Conservation (phyloP, 495 filamentous ascomycete genomes). For the Penicillium parvum region DNA sequence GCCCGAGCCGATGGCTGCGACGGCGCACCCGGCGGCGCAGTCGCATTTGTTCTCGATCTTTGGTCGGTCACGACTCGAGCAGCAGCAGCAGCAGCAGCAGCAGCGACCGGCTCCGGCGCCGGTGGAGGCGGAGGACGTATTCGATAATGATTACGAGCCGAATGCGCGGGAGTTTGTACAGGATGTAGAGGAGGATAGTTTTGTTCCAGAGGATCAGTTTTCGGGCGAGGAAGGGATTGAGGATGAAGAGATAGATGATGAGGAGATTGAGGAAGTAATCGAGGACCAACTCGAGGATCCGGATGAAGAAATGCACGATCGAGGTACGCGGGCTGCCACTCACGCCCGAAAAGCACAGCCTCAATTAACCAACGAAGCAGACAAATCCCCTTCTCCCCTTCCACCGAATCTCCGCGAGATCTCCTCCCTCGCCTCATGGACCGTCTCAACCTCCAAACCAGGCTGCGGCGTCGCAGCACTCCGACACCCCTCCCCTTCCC, state of each 20-base stretch:
- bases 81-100: too few species aligned
- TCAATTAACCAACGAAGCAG: slow-evolving; percentile 12
- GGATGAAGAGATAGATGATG: slow-evolving; percentile 29
- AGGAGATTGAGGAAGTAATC: slow-evolving; percentile 36
- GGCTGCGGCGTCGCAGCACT: slow-evolving; percentile 85
- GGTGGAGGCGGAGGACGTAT: slow-evolving; percentile 12
- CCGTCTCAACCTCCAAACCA: slow-evolving; percentile 85
- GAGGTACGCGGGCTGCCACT: slow-evolving; percentile 21
- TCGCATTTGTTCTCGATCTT: slow-evolving; percentile 33
- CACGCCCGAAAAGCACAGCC: neutral
- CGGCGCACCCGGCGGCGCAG: slow-evolving; percentile 21
- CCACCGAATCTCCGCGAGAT: slow-evolving; percentile 72
- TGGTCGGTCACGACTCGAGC: slow-evolving; percentile 24
- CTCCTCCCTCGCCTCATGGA: slow-evolving; percentile 90
- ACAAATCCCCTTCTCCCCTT: slow-evolving; percentile 36
- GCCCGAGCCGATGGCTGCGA: slow-evolving; percentile 17
- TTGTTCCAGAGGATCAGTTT: slow-evolving; percentile 14
- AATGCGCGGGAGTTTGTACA: slow-evolving; percentile 8
- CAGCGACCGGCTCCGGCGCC: slow-evolving; percentile 9
- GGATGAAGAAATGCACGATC: slow-evolving; percentile 40
- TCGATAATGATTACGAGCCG: slow-evolving; percentile 18
- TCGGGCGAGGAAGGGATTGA: slow-evolving; percentile 12
- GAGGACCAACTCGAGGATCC: slow-evolving; percentile 35
- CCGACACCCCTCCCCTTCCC: slow-evolving; percentile 67
- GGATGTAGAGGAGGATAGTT: slow-evolving; percentile 8